Conservation (phyloP, 2,329 filamentous ascomycete species). For the Epichloe gansuensis region DNA sequence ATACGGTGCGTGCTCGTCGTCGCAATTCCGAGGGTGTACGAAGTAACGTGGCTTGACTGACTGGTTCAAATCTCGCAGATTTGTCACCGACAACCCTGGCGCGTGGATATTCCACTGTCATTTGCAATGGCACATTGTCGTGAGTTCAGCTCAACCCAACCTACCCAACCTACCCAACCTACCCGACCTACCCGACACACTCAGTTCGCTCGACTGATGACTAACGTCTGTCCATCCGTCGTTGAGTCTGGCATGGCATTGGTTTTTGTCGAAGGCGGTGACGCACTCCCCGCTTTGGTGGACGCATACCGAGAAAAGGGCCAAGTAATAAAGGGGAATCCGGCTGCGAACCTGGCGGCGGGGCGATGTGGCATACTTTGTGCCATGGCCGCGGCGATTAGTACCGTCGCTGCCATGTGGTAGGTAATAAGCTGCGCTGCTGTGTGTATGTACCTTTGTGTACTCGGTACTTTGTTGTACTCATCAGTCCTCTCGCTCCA, state of each 20-base stretch:
- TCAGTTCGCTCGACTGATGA: too few relatives aligned
- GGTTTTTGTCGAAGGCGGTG: conserved; percentile 3
- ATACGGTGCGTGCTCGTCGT: conserved; percentile 1
- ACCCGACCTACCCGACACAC: too few relatives aligned
- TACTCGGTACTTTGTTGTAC: too few relatives aligned
- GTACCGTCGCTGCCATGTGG: not conserved
- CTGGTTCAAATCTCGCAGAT: not conserved
- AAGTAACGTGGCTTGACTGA: too few relatives aligned
- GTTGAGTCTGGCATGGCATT: conserved; percentile 2
- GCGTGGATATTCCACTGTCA: conserved; percentile 6
- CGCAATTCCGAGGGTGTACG: not conserved
- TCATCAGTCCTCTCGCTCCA: too few relatives aligned
- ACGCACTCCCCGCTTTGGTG: not conserved
- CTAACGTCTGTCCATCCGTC: too few relatives aligned
- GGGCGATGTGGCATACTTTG: not conserved
- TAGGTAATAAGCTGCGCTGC: not conserved
- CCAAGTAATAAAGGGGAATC: not conserved
- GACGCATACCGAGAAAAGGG: not conserved
- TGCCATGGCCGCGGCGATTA: not conserved
- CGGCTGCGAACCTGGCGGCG: not conserved
- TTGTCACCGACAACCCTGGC: conserved; percentile 2
- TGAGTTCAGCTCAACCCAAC: not conserved
- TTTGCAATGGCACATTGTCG: conserved; percentile 3
- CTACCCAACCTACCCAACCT: too few relatives aligned
- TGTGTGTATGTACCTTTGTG: too few relatives aligned